Evolutionary conservation across 192 early-diverging fungal species (phyloP), one percentile per base, ranked within the genome.

Genomic region (Backusella tarrabulga): DNA sequence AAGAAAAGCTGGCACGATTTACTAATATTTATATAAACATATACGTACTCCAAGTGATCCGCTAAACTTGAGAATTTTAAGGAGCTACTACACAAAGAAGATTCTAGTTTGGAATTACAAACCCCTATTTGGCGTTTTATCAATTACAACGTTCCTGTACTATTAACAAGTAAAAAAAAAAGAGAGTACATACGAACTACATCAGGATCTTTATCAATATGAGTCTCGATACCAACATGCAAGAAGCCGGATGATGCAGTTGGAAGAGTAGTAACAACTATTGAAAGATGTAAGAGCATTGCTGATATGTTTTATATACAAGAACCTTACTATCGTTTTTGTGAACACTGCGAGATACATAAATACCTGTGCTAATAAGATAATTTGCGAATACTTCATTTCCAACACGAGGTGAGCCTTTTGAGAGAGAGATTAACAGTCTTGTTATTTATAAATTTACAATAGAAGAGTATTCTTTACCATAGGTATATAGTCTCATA

Each of bases 351-450:
- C 77, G 77, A 15, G 66, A 44, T 15, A 79, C 35, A 8, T 67
- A 67, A 32, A 79, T 6, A 50, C 67, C 67, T 11, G 72, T 56
- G 21, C 46, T 52, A 54, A 38, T n/a, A 21, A 63, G 41, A 14
- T 79, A 79, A 1, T 46, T 41, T 23, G 72, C 75, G 60, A 81
- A 81, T 32, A 23, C 21, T 6, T 54, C 40, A 38, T 81, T 77
- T 0, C 80, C 80, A 17, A 77, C 52, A 35, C 80, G 80, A n/a
- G 75, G 80, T 4, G 42, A 68, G 9, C 80, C 80, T 79, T 35
- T 67, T 11, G 2, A 44, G 15, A 17, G 9, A 0, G 42, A 36
- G 17, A 34, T 44, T 14, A 44, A 19, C 15, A 44, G 15, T 15
- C 14, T 44, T 44, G 3, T 44, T 17, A 17, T 44, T 32, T 32